Base-by-base conservation (phyloP, 2,329 filamentous ascomycete genomes). In the Hansfordia pulvinata region DNA sequence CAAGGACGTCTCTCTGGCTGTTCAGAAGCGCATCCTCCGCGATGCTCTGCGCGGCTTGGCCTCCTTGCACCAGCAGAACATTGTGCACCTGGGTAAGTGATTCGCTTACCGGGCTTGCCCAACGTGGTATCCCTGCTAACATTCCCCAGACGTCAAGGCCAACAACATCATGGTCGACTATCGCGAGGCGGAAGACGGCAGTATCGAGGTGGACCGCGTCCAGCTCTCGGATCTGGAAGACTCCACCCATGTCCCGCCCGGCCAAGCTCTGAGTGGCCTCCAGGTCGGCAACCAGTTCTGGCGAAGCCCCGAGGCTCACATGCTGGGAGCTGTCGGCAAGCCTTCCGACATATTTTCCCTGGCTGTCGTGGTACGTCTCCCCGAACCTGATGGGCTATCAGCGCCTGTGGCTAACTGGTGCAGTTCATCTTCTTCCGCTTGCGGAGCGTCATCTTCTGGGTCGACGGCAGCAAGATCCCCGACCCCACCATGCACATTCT, bases 371-470 rank as follows among this genome's bases (percentile, higher is more conserved):
- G 50, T 56, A 46, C 39, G 50, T 51, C 31, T 12, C 9, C 17
- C 15, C 23, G 19, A 14, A 11, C 13, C 22, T n/a, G 25, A 25
- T 29, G 14, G 25, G 17, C 13, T 23, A 14, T 18, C 7, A 18
- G n/a, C 19, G 11, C 23, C 33, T 23, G 17, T 32, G 28, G 34
- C 41, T 38, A 39, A 24, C 19, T 16, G 7, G 23, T 28, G 29
- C 29, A 57, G 53, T 60, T 53, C 36, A 60, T 64, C 27, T 62
- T 56, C 35, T 53, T 57, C 10, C 40, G 60, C 25, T 43, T 53
- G 7, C 51, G 53, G 35, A 44, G 43, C 26, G 46, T 60, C 25
- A 50, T 59, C 31, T 55, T 60, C 33, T 47, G 49, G 25, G 46
- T 53, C 28, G 44, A 42, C 30, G 49, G 36, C 31, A 50, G 37